Conservation (phyloP, 805 yeast species). For the Metschnikowia baotianmanensis region DNA sequence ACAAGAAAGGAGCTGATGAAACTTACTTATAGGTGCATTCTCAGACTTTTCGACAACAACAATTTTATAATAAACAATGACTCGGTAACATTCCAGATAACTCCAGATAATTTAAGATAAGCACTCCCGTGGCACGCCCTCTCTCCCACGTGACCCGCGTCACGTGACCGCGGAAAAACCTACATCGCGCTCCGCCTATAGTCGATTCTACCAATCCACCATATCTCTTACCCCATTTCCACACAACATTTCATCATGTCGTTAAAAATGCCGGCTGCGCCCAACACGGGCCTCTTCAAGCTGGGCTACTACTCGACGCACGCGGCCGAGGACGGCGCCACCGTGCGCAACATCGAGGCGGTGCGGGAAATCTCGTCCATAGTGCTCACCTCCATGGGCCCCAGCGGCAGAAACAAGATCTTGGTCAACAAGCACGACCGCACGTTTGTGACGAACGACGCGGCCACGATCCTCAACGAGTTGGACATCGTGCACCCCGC, state of each 20-base stretch:
- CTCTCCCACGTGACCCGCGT: no score
- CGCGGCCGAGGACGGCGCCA: constrained; percentile 90
- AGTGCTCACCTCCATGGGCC: constrained; percentile 94
- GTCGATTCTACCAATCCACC: neutral
- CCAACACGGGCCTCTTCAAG: constrained; percentile 90
- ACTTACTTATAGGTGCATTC: no score
- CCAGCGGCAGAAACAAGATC: constrained; percentile 95
- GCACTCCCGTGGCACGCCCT: no score
- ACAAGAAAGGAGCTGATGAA: no score
- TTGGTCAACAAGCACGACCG: constrained; percentile 85
- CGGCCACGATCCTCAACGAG: constrained; percentile 95
- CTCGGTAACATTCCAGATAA: no score
- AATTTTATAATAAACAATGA: no score
- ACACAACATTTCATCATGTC: constrained; percentile 54
- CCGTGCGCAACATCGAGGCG: constrained; percentile 87
- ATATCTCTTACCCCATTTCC: neutral
- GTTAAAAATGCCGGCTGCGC: constrained; percentile 85
- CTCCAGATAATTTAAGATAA: no score
- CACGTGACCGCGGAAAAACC: neutral
- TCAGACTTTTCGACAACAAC: no score
- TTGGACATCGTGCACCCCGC: constrained; percentile 96
- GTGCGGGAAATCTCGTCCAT: constrained; percentile 89
- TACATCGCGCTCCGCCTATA: no score
- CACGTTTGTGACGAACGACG: constrained; percentile 90
- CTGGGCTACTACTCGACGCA: constrained; percentile 92